Evolutionary conservation across 306 rosid genomes (phyloP).

Genomic region (Mucuna pruriens): DNA sequence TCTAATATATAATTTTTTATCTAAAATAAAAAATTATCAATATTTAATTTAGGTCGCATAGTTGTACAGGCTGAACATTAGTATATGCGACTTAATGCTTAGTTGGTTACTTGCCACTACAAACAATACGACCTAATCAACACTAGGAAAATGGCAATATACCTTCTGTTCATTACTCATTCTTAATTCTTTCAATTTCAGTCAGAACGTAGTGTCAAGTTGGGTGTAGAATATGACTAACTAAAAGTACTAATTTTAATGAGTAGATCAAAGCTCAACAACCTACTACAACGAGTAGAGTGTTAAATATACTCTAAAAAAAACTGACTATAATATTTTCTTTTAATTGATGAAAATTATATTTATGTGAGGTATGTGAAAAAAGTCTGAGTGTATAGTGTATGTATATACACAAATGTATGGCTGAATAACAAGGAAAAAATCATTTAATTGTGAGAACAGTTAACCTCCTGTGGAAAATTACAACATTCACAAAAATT

Average conservation of each 20-base stretch:
- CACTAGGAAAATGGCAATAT: neutral
- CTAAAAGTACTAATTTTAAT: neutral
- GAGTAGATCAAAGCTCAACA: neutral
- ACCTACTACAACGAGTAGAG: neutral
- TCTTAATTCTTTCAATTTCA: neutral
- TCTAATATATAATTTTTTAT: no score
- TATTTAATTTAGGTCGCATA: no score
- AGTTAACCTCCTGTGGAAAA: no score
- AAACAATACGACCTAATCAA: neutral
- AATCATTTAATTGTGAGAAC: no score
- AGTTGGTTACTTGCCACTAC: neutral
- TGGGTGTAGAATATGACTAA: neutral
- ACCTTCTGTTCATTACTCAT: neutral
- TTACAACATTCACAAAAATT: neutral
- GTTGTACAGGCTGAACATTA: no score
- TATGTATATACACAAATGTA: no score
- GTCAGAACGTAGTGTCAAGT: neutral
- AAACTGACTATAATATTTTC: no score
- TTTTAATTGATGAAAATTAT: no score
- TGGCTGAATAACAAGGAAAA: neutral
- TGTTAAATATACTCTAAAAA: neutral
- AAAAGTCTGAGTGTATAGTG: no score
- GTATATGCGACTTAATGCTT: no score
- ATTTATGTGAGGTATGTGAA: no score
- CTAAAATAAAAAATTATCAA: no score